These are phyloP conservation scores for Umbelopsis vinacea DNA, from an alignment of 192 early-diverging fungal species.

Conservation along the genomic window DNA sequence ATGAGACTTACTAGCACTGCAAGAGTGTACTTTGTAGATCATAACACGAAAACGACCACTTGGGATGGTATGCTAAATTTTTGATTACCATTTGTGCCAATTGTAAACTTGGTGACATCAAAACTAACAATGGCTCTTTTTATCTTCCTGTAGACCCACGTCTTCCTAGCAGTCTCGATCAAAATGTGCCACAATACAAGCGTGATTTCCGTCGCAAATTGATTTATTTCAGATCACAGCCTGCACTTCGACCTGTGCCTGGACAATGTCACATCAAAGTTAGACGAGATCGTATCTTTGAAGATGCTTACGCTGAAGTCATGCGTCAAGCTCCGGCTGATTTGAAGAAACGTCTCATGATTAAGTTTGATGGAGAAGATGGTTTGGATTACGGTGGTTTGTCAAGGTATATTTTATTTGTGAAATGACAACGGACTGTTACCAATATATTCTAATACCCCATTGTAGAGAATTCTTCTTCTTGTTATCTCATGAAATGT, in stretches of 20 bases:
- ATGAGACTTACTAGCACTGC: constrained; percentile 96
- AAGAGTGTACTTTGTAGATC: constrained; percentile 97
- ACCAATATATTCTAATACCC: background rate
- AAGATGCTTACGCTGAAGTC: constrained; percentile 93
- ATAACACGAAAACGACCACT: constrained; percentile 96
- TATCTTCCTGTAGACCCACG: constrained; percentile 59
- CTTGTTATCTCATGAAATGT: constrained; percentile 97
- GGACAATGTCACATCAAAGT: constrained; percentile 96
- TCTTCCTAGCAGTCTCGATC: constrained; percentile 80
- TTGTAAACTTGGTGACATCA: too few species aligned
- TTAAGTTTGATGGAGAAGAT: constrained; percentile 99
- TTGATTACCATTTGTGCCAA: too few species aligned
- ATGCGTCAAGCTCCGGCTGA: constrained; percentile 92
- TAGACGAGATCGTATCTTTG: constrained; percentile 87
- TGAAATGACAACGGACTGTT: background rate
- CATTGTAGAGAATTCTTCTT: constrained; percentile 91
- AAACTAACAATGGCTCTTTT: background rate
- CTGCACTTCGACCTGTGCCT: constrained; percentile 83
- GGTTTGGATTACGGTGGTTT: constrained; percentile 98
- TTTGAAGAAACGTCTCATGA: constrained; percentile 96
- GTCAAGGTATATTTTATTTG: constrained; percentile 62
- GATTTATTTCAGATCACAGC: constrained; percentile 96
- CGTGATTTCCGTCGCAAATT: constrained; percentile 97
- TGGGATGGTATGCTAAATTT: constrained; percentile 78
- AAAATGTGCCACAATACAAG: constrained; percentile 98